These are phyloP conservation scores for Populus simonii DNA, from an alignment of 345 rosid genomes.

Conservation along the genomic window DNA sequence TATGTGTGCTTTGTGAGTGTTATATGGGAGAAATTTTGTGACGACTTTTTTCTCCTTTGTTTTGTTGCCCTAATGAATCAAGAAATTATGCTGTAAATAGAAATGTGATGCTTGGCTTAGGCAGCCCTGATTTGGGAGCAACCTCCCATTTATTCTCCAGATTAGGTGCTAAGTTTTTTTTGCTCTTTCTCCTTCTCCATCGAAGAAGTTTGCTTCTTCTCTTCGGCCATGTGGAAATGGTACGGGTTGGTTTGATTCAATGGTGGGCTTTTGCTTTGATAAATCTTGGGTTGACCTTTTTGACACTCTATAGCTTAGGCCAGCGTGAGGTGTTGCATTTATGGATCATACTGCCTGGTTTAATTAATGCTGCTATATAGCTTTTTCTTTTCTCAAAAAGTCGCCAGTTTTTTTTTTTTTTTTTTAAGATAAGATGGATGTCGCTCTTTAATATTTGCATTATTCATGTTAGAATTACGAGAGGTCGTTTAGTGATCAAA, in stretches of 20 bases:
- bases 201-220: neutral
- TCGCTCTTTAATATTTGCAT: neutral
- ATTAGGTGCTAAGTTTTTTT: neutral
- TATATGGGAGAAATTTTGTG: neutral
- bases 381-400: too few species aligned
- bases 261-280: neutral
- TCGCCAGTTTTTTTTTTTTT: too few species aligned
- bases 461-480: neutral
- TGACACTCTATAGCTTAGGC: neutral
- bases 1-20: neutral
- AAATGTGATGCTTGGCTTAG: too few species aligned
- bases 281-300: neutral
- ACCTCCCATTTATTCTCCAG: neutral
- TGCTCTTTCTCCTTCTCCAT: neutral
- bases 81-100: too few species aligned
- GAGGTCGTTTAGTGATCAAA: neutral
- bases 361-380: too few species aligned
- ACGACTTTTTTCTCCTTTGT: neutral
- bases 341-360: neutral
- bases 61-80: too few species aligned
- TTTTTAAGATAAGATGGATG: too few species aligned
- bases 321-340: neutral
- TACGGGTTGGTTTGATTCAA: neutral
- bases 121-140: neutral
- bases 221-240: neutral